A percentile compares a stretch with the other conserved stretches of the same genome.
These are phyloP conservation scores for Gyromitra esculenta DNA, from an alignment of 2,329 filamentous ascomycete genomes.

Conservation along the genomic window DNA sequence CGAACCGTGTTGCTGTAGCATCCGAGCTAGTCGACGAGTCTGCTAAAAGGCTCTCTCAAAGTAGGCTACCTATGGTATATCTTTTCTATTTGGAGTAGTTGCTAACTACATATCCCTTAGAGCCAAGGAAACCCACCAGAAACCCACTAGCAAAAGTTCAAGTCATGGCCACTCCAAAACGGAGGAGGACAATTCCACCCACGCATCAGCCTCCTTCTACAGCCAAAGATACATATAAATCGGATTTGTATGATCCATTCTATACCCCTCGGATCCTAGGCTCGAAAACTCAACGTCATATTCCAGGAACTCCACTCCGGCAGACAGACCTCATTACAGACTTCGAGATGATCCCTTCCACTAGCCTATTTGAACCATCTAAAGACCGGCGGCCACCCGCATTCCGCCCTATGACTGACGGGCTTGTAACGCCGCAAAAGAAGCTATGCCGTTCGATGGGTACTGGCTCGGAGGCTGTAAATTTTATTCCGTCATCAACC, in stretches of 20 bases:
- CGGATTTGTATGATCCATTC: slow-evolving; percentile 22
- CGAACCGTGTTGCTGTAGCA: slow-evolving; percentile 76
- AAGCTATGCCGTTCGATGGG: slow-evolving; percentile 22
- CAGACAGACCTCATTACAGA: slow-evolving; percentile 6
- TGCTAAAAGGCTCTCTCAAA: slow-evolving; percentile 70
- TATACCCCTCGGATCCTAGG: slow-evolving; percentile 9
- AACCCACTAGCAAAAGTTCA: slow-evolving; percentile 59
- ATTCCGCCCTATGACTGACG: slow-evolving; percentile 9
- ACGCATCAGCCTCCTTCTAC: slow-evolving; percentile 15
- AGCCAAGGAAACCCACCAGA: slow-evolving; percentile 66
- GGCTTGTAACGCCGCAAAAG: slow-evolving; percentile 50
- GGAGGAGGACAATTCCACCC: slow-evolving; percentile 42
- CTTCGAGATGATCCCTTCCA: slow-evolving; percentile 40
- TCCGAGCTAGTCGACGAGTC: slow-evolving; percentile 74
- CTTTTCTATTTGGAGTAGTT: neutral
- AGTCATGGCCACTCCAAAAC: slow-evolving; percentile 58
- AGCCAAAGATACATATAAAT: slow-evolving; percentile 4
- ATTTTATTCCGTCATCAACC: slow-evolving; percentile 52
- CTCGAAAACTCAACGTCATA: slow-evolving; percentile 4
- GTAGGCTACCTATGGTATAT: slow-evolving; percentile 60
- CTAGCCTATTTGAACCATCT: slow-evolving; percentile 32
- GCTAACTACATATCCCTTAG: slow-evolving; percentile 62
- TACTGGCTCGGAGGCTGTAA: slow-evolving; percentile 38
- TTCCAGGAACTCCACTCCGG: slow-evolving; percentile 38
- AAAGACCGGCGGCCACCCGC: slow-evolving; percentile 9